Evolutionary conservation across 1,139 yeast species (phyloP).

Genomic region (Citeromyces siamensis): DNA sequence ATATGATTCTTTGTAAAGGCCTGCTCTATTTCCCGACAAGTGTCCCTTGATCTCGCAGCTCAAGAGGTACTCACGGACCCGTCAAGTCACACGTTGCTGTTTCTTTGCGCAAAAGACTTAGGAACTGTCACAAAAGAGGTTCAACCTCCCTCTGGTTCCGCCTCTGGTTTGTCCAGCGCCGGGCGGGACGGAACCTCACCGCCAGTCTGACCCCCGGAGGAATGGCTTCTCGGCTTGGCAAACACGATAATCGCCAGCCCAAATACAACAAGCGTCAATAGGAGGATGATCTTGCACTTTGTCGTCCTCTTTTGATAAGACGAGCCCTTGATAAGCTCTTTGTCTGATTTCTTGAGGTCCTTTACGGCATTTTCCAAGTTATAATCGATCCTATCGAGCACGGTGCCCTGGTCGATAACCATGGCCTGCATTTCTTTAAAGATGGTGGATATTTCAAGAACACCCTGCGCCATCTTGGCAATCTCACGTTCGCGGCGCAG

Average conservation of each 20-base stretch:
- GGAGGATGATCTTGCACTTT: conserved; percentile 77
- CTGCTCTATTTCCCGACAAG: not conserved
- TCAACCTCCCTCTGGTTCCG: too few relatives aligned
- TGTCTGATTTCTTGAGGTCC: conserved; percentile 66
- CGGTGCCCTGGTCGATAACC: conserved; percentile 92
- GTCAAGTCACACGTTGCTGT: too few relatives aligned
- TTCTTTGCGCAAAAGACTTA: too few relatives aligned
- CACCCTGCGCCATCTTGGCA: conserved; percentile 85
- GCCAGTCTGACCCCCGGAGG: conserved; percentile 12
- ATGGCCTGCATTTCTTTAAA: conserved; percentile 87
- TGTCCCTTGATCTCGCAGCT: conserved; percentile 1
- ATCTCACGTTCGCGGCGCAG: conserved; percentile 83
- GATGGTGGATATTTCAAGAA: conserved; percentile 82
- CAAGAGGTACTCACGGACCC: too few relatives aligned
- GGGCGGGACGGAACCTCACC: conserved; percentile 9
- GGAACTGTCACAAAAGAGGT: too few relatives aligned
- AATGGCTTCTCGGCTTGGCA: conserved; percentile 39
- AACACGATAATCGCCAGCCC: conserved; percentile 61
- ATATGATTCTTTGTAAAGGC: too few relatives aligned
- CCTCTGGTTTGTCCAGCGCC: not conserved
- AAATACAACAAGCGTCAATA: conserved; percentile 58
- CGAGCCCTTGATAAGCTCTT: conserved; percentile 66
- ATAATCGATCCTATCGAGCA: conserved; percentile 86
- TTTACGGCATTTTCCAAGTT: conserved; percentile 71
- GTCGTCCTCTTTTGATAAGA: conserved; percentile 79